A percentile compares a stretch with the other conserved stretches of the same genome.
These are phyloP conservation scores for Daldinia concentrica DNA, from an alignment of 495 filamentous ascomycete species.

Conservation along the genomic window DNA sequence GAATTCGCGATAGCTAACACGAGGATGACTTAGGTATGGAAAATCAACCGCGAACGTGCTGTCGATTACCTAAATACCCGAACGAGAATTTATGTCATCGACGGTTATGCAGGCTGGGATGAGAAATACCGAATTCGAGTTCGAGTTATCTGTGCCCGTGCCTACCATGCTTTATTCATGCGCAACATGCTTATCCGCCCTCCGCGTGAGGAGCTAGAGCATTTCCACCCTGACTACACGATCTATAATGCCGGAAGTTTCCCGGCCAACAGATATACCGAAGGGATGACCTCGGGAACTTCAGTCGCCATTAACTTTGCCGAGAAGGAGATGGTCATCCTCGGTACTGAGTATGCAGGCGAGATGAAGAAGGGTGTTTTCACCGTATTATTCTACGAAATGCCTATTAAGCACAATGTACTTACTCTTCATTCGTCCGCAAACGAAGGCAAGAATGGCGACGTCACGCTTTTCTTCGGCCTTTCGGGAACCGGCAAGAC, in stretches of 20 bases:
- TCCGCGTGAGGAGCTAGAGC: slow-evolving; percentile 83
- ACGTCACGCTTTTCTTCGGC: slow-evolving; percentile 99
- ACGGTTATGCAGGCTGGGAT: slow-evolving; percentile 98
- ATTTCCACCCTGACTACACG: slow-evolving; percentile 98
- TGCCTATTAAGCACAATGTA: slow-evolving; percentile 99
- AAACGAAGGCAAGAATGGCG: slow-evolving; percentile 86
- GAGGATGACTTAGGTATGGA: slow-evolving; percentile 79
- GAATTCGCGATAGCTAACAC: slow-evolving; percentile 16
- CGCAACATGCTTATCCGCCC: slow-evolving; percentile 99
- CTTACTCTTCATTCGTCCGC: slow-evolving; percentile 95
- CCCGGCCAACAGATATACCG: slow-evolving; percentile 97
- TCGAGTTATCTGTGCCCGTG: slow-evolving; percentile 96
- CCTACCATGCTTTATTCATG: slow-evolving; percentile 99
- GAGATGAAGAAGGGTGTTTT: slow-evolving; percentile 99
- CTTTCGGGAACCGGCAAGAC: slow-evolving; percentile 99
- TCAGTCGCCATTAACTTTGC: slow-evolving; percentile 87
- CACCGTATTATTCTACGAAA: slow-evolving; percentile 99
- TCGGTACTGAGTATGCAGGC: slow-evolving; percentile 98
- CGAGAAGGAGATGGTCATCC: slow-evolving; percentile 90
- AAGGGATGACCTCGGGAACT: slow-evolving; percentile 95
- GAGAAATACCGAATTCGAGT: slow-evolving; percentile 97
- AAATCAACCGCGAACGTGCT: slow-evolving; percentile 98
- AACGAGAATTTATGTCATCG: slow-evolving; percentile 97
- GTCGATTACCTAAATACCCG: slow-evolving; percentile 99
- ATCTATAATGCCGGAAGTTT: slow-evolving; percentile 99